A percentile compares a stretch with the other conserved stretches of the same genome.
phyloP scores from a whole-genome alignment of 441 rosid species.

The Sinapis alba region DNA sequence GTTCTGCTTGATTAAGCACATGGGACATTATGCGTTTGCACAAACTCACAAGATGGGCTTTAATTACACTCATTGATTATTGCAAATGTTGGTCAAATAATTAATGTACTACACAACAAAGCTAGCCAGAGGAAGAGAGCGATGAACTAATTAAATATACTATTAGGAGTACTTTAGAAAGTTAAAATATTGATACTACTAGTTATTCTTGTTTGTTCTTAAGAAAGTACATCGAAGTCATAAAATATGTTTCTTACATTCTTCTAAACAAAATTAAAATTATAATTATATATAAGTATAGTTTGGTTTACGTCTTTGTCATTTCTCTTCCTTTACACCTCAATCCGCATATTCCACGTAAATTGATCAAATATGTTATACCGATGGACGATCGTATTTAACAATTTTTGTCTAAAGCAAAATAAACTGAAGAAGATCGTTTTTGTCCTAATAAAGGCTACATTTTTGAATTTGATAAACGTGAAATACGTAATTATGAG shows the following conservation, averaged over 20 bases:
- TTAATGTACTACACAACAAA: conserved; percentile 42
- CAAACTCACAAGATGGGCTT: conserved; percentile 41
- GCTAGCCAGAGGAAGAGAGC: neutral
- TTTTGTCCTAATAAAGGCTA: too few species aligned
- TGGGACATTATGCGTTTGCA: conserved; percentile 43
- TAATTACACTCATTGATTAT: conserved; percentile 30
- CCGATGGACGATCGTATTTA: neutral
- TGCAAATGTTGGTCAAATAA: conserved; percentile 40
- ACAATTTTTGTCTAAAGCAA: neutral
- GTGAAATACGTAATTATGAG: too few species aligned
- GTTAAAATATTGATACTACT: neutral
- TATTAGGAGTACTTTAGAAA: conserved; percentile 9
- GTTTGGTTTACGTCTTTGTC: conserved; percentile 37
- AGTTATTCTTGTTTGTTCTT: conserved; percentile 27
- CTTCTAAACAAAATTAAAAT: conserved; percentile 8
- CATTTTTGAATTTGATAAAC: too few species aligned
- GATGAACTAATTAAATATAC: neutral
- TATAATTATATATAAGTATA: conserved; percentile 8
- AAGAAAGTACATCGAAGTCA: conserved; percentile 29
- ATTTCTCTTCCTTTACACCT: conserved; percentile 37
- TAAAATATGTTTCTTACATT: conserved; percentile 14
- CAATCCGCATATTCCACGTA: conserved; percentile 18
- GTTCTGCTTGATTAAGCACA: conserved; percentile 35
- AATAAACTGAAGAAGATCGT: too few species aligned
- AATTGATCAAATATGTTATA: neutral